Conservation (phyloP, 768 basidiomycete genomes). For the Rhodosporidiobolus odoratus region DNA sequence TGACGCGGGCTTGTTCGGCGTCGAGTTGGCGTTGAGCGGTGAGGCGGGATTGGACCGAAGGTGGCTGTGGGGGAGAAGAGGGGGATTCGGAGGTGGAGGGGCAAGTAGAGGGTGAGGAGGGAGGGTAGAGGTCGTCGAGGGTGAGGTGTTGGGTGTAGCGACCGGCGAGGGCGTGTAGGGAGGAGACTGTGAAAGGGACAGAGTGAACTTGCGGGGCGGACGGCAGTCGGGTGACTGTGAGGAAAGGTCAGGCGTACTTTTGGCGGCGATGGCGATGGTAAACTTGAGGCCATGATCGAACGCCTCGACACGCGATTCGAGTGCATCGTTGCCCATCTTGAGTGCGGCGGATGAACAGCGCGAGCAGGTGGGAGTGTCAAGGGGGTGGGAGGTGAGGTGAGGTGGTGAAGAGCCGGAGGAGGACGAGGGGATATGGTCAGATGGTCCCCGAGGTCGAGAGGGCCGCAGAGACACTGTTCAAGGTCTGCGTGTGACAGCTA, state of each 20-base stretch:
- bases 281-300: constrained; percentile 17
- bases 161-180: constrained; percentile 15
- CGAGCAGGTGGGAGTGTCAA: background rate
- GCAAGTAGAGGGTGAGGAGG: background rate
- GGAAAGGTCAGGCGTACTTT: background rate
- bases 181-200: constrained; percentile 3
- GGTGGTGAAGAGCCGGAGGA: background rate
- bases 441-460: too few species aligned
- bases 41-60: background rate
- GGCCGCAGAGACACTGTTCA: too few species aligned
- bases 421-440: too few species aligned
- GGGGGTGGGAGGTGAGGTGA: background rate
- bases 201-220: background rate
- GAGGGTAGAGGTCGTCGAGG: constrained; percentile 12
- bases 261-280: constrained; percentile 17
- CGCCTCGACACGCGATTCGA: constrained; percentile 7
- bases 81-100: background rate
- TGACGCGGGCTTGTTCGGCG: constrained; percentile 21
- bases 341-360: background rate
- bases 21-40: constrained; percentile 21
- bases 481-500: too few species aligned
- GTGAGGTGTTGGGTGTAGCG: constrained; percentile 27
- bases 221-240: too few species aligned
- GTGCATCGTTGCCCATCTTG: background rate
- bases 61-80: background rate